Percentiles rank a stretch among this genome's conserved stretches.
These are phyloP conservation scores for Hanseniaspora occidentalis DNA, from an alignment of 805 yeast species.

Conservation along the genomic window DNA sequence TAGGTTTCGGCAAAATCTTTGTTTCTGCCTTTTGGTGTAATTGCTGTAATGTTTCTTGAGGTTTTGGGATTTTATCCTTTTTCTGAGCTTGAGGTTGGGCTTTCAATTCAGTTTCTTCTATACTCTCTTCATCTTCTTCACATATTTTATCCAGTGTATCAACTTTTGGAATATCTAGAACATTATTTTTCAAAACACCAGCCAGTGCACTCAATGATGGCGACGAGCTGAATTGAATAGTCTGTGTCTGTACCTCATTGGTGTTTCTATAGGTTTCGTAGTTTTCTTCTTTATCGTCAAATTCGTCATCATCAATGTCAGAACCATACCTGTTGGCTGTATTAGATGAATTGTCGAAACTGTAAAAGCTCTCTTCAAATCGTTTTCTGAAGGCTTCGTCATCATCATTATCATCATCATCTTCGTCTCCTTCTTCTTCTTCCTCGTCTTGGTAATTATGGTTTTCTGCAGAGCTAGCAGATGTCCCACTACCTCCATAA, in stretches of 20 bases:
- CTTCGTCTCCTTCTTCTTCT: slow-evolving; percentile 2
- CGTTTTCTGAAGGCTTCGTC: not conserved
- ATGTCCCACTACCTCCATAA: not conserved
- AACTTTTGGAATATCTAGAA: slow-evolving; percentile 17
- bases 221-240: slow-evolving; percentile 28
- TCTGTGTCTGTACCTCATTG: slow-evolving; percentile 5
- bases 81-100: not conserved
- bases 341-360: not conserved
- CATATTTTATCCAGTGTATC: slow-evolving; percentile 5
- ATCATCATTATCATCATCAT: not conserved
- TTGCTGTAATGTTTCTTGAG: not conserved
- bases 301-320: not conserved
- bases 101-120: not conserved
- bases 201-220: slow-evolving; percentile 34
- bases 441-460: not conserved
- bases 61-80: not conserved
- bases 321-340: too few species aligned
- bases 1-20: slow-evolving; percentile 2
- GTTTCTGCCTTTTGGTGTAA: not conserved
- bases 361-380: not conserved
- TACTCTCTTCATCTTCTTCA: slow-evolving; percentile 10
- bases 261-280: slow-evolving; percentile 1
- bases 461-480: not conserved
- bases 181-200: slow-evolving; percentile 27
- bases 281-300: not conserved